phyloP scores from a whole-genome alignment of 2,329 filamentous ascomycete species.

The Pyrenophora teres region DNA sequence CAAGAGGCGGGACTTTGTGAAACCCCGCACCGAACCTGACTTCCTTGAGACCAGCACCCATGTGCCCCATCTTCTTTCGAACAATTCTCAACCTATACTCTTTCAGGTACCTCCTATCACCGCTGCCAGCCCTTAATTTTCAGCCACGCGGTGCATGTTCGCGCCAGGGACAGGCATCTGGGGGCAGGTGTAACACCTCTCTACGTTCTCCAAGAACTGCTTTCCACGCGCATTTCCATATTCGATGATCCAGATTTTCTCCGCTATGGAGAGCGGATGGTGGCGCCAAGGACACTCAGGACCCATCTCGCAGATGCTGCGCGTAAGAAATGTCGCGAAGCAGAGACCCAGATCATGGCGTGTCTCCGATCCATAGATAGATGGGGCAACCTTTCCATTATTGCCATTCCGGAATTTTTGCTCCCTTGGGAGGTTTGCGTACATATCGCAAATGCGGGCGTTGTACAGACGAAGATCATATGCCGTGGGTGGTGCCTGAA shows the following conservation, averaged over 20 bases:
- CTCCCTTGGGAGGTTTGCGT: background rate
- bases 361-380: conserved; percentile 7
- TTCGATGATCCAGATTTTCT: conserved; percentile 12
- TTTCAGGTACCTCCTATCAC: background rate
- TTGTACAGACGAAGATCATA: conserved; percentile 14
- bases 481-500: background rate
- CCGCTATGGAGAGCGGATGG: conserved; percentile 10
- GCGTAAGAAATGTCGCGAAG: conserved; percentile 16
- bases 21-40: background rate
- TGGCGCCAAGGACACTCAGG: conserved; percentile 19
- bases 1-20: conserved; percentile 22
- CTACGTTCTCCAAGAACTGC: conserved; percentile 4
- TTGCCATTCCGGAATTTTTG: conserved; percentile 3
- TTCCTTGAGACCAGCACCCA: background rate
- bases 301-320: conserved; percentile 11
- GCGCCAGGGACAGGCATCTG: conserved; percentile 15
- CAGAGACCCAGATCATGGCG: conserved; percentile 17
- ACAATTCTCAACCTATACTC: background rate
- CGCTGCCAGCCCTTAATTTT: background rate
- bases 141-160: background rate
- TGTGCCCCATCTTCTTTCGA: background rate
- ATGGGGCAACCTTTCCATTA: conserved; percentile 12
- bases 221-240: background rate
- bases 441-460: background rate
- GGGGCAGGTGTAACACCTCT: conserved; percentile 4